Percentiles rank a stretch among this genome's conserved stretches.
Evolutionary conservation across 257 asterid genomes (phyloP).

Genomic region (Solanum appendiculatum): DNA sequence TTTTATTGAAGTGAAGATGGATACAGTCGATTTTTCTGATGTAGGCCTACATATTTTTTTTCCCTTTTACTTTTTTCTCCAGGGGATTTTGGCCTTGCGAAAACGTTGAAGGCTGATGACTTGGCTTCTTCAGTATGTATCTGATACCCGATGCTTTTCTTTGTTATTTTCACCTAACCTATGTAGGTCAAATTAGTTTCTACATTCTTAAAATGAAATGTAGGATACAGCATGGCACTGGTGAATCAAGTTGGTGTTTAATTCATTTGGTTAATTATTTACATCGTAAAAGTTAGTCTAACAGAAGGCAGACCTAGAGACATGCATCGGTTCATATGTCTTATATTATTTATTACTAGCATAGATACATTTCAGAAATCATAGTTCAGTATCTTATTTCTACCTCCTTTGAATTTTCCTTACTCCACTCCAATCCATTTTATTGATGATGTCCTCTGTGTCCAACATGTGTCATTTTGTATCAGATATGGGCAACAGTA

Average conservation of each 20-base stretch:
- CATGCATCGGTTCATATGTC: background rate
- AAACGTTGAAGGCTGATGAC: conserved; percentile 95
- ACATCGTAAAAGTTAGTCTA: background rate
- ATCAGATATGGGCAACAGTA: background rate
- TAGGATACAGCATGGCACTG: background rate
- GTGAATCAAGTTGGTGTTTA: background rate
- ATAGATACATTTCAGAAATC: background rate
- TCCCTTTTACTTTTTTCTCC: conserved; percentile 8
- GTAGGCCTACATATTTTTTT: background rate
- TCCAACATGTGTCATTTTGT: background rate
- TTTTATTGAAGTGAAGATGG: conserved; percentile 2
- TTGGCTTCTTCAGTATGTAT: conserved; percentile 94
- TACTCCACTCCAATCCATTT: background rate
- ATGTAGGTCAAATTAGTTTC: background rate
- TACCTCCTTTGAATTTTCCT: background rate
- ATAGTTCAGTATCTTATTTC: background rate
- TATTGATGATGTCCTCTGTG: background rate
- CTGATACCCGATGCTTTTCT: conserved; percentile 4
- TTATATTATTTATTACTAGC: background rate
- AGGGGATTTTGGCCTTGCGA: conserved; percentile 99
- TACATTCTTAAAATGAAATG: background rate
- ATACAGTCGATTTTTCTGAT: background rate
- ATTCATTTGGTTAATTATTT: background rate
- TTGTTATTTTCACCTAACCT: background rate
- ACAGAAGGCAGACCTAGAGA: background rate